Evolutionary conservation across 208 protist species (phyloP), one percentile per base, ranked within the genome.

Genomic region (Crithidia mellificae): DNA sequence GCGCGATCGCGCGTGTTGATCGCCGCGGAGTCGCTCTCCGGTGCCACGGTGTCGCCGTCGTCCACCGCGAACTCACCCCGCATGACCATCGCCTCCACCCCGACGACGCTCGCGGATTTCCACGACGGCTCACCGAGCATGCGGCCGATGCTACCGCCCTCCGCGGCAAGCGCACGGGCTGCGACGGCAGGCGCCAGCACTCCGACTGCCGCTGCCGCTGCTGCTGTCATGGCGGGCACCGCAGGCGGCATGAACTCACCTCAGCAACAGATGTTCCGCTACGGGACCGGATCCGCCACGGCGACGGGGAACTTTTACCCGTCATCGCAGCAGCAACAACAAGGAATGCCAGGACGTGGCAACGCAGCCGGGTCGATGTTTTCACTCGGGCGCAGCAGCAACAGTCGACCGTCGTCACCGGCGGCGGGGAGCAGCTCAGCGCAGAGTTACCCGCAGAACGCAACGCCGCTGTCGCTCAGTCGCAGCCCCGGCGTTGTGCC

Each of bases 1-100:
- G 70, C 62, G 9, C 62, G 66, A 27, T 63, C 70, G 8, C 63
- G 70, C 3, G 56, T 44, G 8, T n/a, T 63, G 27, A 69, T 76
- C 41, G 70, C 70, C 15, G 70, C 63, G 15, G 70, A 53, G 55
- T 68, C 63, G 17, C 27, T 53, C 20, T 41, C 29, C 32, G 46
- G 59, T 14, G 34, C 46, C 11, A 55, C 57, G 4, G 43, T 51
- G 19, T 63, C 57, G 24, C 34, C 46, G 5, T 44, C 32, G 1
- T 65, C 59, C 5, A 20, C 46, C 0, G 59, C 47, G 27, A 65
- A 19, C 17, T 65, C 59, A 4, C 46, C 59, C 1, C 46, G 30
- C 6, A 14, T 9, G 32, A 44, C 24, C 9, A 6, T 25, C 15
- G n/a, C n/a, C n/a, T 63, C 57, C 5, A 1, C 47, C 5, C 11